Base-by-base conservation (phyloP, 495 filamentous ascomycete genomes). In the Penicillium salamii region DNA sequence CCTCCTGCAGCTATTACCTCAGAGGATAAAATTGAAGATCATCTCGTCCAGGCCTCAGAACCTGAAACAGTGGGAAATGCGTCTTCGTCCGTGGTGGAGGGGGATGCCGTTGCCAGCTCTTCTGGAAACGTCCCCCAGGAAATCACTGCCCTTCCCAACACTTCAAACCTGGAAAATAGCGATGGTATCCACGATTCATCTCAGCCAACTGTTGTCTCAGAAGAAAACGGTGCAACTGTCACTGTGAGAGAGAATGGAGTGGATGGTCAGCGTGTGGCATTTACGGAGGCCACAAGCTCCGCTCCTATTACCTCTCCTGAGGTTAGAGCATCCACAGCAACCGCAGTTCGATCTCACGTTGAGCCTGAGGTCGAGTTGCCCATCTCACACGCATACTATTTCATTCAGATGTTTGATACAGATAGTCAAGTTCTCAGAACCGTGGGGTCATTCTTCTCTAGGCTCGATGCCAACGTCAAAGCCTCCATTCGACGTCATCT, bases 361-460 rank as follows among this genome's bases (percentile, higher is more conserved):
- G 49, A 57, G 9, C 5, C 59, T 7, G 53, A 55, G 11, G 54
- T 63, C 3, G 42, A 51, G 3, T 31, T 65, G 20, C 69, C 68
- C 11, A 62, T 72, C 15, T 65, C 64, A 1, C 67, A 75, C 40
- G 62, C 69, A 4, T 79, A 78, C 42, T 75, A 77, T 49, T 77
- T 77, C 49, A 70, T 76, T 40, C 77, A 77, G 58, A 49, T 72
- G 19, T 82, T 82, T 40, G 78, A 79, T 46, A 62, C 62, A 24
- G 72, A 79, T 17, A 63, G 58, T n/a, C 76, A 73, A 51, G 59
- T 56, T 1, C 59, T 76, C 3, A 63, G 59, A 17, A 82, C 79
- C 2, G 78, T 86, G 17, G 89, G 70, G 17, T 71, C 68, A 7
- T 73, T 74, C 55, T 67, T 78, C 38, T 78, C 68, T 7, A 67